Base-by-base conservation (phyloP, 163 green algal genomes). In the Smithsoniella earleae region DNA sequence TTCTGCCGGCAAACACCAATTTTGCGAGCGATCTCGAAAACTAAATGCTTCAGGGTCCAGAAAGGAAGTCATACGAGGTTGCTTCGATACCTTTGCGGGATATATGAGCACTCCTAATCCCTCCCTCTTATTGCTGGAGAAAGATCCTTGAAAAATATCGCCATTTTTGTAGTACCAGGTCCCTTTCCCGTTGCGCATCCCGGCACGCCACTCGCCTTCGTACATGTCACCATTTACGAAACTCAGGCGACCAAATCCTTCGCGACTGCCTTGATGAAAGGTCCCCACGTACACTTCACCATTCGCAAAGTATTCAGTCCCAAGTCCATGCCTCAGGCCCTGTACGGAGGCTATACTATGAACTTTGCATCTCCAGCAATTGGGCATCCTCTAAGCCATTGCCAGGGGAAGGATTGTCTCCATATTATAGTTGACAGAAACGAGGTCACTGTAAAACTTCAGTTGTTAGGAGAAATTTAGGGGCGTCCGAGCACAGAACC, bases 61-160 rank as follows among this genome's bases (percentile, higher is more conserved):
- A n/a, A n/a, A n/a, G n/a, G n/a, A n/a, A n/a, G n/a, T n/a, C n/a
- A n/a, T n/a, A n/a, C n/a, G n/a, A n/a, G n/a, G n/a, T n/a, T n/a
- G n/a, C n/a, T n/a, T n/a, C n/a, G n/a, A n/a, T n/a, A 69, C 58
- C 58, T 38, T 69, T 43, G 58, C 6, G 20, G 58, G 58, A 36
- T 33, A 31, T 0, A 69, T n/a, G 6, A 69, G 20, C 18, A 69
- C 34, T 0, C 58, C 58, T 6, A 69, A 31, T 33, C 58, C 58
- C 20, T 69, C 30, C 4, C 58, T 30, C 5, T 16, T 10, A 16
- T 36, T 36, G 58, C 43, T 33, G 2, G 43, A 45, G 25, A 43
- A 69, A n/a, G 58, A 33, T 0, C 58, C 58, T 16, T 69, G 30
- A 38, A 69, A 69, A 18, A 69, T 36, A 1, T 69, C 58, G 10